phyloP scores from a whole-genome alignment of 208 protist species.

The Acanthamoeba culbertsoni region DNA sequence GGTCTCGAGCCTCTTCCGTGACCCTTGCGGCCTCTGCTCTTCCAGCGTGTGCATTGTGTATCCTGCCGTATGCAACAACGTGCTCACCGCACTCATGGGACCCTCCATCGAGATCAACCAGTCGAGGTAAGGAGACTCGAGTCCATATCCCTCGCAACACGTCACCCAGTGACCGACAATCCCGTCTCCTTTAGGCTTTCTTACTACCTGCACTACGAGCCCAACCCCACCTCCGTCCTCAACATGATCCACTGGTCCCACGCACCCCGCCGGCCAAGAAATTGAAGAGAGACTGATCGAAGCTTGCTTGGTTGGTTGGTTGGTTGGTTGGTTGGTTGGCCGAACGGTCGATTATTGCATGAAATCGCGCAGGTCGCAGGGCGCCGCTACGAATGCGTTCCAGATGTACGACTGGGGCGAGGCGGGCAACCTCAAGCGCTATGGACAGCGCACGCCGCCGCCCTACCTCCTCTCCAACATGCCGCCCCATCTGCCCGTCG shows the following conservation, averaged over 20 bases:
- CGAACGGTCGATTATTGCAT: too few species aligned
- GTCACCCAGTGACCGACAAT: not conserved
- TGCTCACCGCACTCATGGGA: not conserved
- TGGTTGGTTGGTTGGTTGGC: too few species aligned
- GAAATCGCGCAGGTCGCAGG: not conserved
- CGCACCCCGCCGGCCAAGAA: not conserved
- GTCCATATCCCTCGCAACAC: not conserved
- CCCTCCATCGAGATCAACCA: slow-evolving; percentile 8
- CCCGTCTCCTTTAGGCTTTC: not conserved
- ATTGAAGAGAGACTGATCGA: not conserved
- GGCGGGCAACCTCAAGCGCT: slow-evolving; percentile 14
- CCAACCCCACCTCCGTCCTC: slow-evolving; percentile 12
- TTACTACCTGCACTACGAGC: slow-evolving; percentile 22
- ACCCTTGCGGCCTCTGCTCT: not conserved
- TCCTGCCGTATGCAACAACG: not conserved
- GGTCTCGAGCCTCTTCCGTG: too few species aligned
- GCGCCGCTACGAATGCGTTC: not conserved
- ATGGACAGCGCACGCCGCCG: not conserved
- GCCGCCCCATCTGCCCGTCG: not conserved
- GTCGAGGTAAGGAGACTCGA: not conserved
- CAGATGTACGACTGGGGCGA: slow-evolving; percentile 24
- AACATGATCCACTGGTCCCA: slow-evolving; percentile 38
- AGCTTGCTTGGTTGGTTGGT: too few species aligned
- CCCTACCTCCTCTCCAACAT: slow-evolving; percentile 8
- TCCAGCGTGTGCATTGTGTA: not conserved